Percentiles rank a stretch among this genome's conserved stretches.
Evolutionary conservation across 345 rosid species (phyloP).

Genomic region (Arabis hirsuta): DNA sequence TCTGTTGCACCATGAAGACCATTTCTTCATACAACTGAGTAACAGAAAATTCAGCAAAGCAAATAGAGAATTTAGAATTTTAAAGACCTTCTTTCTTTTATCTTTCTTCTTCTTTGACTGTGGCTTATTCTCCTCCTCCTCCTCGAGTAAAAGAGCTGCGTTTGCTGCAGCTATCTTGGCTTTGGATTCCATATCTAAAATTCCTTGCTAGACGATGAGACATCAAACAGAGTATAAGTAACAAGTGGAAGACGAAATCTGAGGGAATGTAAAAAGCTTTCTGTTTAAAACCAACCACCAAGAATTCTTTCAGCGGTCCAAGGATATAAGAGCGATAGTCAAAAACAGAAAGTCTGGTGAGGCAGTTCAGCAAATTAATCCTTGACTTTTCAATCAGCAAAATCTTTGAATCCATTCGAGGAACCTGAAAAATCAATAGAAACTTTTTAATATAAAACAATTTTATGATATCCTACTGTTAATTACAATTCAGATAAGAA

Average conservation of each 20-base stretch:
- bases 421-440: slow-evolving; percentile 24
- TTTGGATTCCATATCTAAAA: background rate
- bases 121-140: background rate
- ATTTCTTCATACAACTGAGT: background rate
- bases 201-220: background rate
- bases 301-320: background rate
- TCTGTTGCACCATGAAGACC: slow-evolving; percentile 20
- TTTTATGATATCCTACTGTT: background rate
- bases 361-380: slow-evolving; percentile 11
- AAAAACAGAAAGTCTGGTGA: slow-evolving; percentile 18
- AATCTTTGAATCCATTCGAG: slow-evolving; percentile 25
- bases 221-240: background rate
- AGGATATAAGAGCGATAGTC: slow-evolving; percentile 27
- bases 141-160: background rate
- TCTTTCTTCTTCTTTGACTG: slow-evolving; percentile 23
- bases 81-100: slow-evolving; percentile 24
- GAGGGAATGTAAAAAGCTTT: background rate
- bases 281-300: background rate
- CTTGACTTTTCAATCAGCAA: slow-evolving; percentile 21
- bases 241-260: background rate
- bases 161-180: slow-evolving; percentile 14
- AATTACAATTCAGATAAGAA: background rate
- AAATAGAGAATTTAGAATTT: slow-evolving; percentile 3
- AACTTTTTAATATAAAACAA: background rate
- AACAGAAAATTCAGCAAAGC: background rate